Conservation (phyloP, 495 filamentous ascomycete species). For the Cladorrhinum samala region DNA sequence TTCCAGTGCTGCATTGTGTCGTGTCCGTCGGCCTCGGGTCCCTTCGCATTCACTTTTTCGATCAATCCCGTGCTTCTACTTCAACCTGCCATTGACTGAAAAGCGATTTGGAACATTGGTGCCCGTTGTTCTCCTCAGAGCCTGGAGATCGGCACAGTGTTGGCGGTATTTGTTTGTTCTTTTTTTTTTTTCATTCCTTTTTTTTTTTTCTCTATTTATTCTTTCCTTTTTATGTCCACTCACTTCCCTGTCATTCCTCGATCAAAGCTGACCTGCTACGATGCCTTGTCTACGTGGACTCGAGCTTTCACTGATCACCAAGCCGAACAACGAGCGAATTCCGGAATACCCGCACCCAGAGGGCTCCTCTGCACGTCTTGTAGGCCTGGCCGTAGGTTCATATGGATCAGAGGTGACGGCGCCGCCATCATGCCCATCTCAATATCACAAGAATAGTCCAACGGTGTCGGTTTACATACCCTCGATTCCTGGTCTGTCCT, state of each 20-base stretch:
- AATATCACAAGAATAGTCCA: slow-evolving; percentile 31
- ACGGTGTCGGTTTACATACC: slow-evolving; percentile 45
- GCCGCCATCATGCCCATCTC: slow-evolving; percentile 2
- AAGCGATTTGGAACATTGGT: not conserved
- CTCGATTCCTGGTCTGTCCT: slow-evolving; percentile 37
- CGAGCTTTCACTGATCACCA: slow-evolving; percentile 32
- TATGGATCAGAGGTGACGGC: not conserved
- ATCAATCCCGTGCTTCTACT: not conserved
- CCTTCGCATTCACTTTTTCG: not conserved
- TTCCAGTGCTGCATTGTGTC: not conserved
- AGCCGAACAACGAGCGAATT: slow-evolving; percentile 25
- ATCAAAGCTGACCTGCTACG: not conserved
- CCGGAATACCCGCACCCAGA: slow-evolving; percentile 50
- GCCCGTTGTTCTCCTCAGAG: not conserved
- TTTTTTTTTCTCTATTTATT: too few species aligned
- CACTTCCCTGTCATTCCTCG: not conserved
- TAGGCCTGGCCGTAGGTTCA: slow-evolving; percentile 11
- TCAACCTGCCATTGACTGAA: too few species aligned
- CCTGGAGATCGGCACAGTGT: too few species aligned
- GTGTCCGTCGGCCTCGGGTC: not conserved
- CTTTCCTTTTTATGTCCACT: not conserved
- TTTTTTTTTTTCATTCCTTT: too few species aligned
- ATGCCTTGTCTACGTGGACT: slow-evolving; percentile 48
- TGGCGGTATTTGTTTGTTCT: too few species aligned
- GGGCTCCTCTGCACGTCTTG: slow-evolving; percentile 30